phyloP scores from a whole-genome alignment of 192 early-diverging fungal species.

The Blastocladiella britannica region DNA sequence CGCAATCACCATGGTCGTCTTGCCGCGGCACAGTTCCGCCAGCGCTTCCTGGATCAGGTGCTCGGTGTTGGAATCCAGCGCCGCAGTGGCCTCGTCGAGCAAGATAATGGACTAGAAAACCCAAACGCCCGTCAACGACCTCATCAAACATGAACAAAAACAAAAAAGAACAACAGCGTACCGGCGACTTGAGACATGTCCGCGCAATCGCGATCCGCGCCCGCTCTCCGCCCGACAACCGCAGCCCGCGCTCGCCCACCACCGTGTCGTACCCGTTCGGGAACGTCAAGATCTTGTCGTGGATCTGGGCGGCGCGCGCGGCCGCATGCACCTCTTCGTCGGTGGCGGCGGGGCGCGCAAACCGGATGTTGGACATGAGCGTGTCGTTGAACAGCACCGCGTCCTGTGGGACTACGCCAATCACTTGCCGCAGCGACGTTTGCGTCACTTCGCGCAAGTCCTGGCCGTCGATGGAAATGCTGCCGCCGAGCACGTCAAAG shows the following conservation, averaged over 20 bases:
- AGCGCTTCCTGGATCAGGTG: constrained; percentile 72
- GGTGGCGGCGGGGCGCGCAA: constrained; percentile 31
- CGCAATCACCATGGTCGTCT: constrained; percentile 73
- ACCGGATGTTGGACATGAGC: constrained; percentile 84
- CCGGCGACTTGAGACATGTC: constrained; percentile 53
- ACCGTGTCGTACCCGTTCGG: constrained; percentile 50
- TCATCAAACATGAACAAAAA: constrained; percentile 27
- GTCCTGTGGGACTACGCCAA: constrained; percentile 89
- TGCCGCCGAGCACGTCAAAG: constrained; percentile 65
- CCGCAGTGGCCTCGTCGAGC: constrained; percentile 84
- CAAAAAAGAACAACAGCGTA: neutral
- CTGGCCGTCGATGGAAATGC: constrained; percentile 71
- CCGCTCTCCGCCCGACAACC: constrained; percentile 85
- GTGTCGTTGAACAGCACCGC: constrained; percentile 94
- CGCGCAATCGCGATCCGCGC: constrained; percentile 52
- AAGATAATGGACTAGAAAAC: constrained; percentile 48
- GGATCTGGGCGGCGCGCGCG: constrained; percentile 58
- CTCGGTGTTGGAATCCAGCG: constrained; percentile 70
- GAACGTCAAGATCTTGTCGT: constrained; percentile 53
- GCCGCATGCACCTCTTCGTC: constrained; percentile 46
- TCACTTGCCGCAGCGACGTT: constrained; percentile 48
- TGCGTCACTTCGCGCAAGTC: constrained; percentile 45
- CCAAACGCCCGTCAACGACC: too few species aligned
- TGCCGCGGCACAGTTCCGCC: constrained; percentile 44
- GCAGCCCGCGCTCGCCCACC: constrained; percentile 47